A percentile compares a stretch with the other conserved stretches of the same genome.
These are phyloP conservation scores for Calonectria hawksworthii DNA, from an alignment of 2,329 filamentous ascomycete species.

Conservation along the genomic window DNA sequence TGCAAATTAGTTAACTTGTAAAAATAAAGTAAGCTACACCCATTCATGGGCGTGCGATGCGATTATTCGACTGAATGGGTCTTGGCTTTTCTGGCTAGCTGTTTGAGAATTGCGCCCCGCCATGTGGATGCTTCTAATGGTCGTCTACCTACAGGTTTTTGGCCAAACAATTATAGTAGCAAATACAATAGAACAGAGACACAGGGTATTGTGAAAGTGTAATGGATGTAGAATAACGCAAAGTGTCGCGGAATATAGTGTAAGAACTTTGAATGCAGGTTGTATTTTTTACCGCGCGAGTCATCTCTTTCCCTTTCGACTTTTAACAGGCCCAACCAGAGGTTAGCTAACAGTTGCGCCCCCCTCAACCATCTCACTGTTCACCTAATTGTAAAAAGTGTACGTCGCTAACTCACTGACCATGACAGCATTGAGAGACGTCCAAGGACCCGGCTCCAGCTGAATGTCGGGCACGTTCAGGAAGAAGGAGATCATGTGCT, in stretches of 20 bases:
- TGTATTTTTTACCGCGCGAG: not conserved
- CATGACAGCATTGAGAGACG: not conserved
- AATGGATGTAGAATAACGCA: too few species aligned
- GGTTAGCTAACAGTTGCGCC: not conserved
- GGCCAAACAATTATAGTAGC: too few species aligned
- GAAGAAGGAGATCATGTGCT: not conserved
- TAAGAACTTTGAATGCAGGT: not conserved
- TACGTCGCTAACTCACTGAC: not conserved
- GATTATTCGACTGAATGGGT: not conserved
- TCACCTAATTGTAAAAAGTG: not conserved
- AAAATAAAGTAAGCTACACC: not conserved
- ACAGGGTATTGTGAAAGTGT: too few species aligned
- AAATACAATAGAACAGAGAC: too few species aligned
- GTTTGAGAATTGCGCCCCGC: not conserved
- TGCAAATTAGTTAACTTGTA: not conserved
- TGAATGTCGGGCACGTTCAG: not conserved
- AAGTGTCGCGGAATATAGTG: not conserved
- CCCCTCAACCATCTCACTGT: not conserved
- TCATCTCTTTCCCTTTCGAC: not conserved
- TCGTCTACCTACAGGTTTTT: too few species aligned
- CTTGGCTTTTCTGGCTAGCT: not conserved
- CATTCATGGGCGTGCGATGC: not conserved
- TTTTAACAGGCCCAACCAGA: not conserved
- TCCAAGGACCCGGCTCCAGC: not conserved
- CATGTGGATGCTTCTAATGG: too few species aligned